phyloP scores from a whole-genome alignment of 805 yeast genomes.

The Millerago galiae region DNA sequence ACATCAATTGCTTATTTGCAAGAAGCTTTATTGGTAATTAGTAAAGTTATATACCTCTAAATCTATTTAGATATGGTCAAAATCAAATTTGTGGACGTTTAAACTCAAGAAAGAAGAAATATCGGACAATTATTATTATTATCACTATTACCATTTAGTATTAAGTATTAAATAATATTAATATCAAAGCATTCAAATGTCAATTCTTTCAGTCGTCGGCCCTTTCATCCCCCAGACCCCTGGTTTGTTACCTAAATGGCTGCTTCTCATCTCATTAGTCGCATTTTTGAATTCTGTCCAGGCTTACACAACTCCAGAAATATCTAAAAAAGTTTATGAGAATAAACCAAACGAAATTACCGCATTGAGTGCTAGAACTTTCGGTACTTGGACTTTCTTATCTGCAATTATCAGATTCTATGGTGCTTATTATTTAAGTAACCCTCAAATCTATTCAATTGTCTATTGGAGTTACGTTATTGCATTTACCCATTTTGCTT shows the following conservation, averaged over 20 bases:
- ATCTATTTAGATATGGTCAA: no score
- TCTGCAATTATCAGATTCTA: constrained; percentile 79
- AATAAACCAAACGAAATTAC: constrained; percentile 55
- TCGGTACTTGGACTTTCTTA: constrained; percentile 96
- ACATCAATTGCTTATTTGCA: no score
- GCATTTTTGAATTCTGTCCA: constrained; percentile 87
- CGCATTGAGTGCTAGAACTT: constrained; percentile 83
- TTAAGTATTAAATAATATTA: no score
- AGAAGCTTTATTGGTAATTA: no score
- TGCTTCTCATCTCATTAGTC: constrained; percentile 77
- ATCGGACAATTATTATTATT: not conserved
- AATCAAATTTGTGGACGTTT: no score
- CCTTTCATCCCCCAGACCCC: constrained; percentile 35
- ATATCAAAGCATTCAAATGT: constrained; percentile 15
- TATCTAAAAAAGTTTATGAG: constrained; percentile 78
- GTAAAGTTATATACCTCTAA: no score
- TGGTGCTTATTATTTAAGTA: constrained; percentile 73
- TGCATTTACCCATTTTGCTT: constrained; percentile 76
- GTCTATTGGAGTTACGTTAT: constrained; percentile 74
- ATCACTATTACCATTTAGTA: not conserved
- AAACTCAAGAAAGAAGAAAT: no score
- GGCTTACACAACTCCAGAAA: constrained; percentile 67
- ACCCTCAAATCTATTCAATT: constrained; percentile 68
- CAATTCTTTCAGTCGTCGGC: constrained; percentile 29
- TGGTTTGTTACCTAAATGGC: constrained; percentile 72